These are phyloP conservation scores for Fusarium sp. DNA, from an alignment of 2,329 filamentous ascomycete species.

Conservation along the genomic window DNA sequence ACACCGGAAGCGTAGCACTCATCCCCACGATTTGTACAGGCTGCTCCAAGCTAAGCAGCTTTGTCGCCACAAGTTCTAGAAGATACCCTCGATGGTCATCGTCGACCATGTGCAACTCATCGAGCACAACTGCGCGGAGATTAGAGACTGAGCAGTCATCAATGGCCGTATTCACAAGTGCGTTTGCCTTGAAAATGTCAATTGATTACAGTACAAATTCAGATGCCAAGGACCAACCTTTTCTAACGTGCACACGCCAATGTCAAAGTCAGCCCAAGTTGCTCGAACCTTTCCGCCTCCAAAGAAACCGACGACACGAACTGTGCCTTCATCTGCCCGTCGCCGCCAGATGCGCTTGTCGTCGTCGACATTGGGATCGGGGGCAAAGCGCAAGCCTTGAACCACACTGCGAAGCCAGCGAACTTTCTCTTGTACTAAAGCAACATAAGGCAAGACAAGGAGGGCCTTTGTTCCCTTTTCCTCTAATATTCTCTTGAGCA, in stretches of 20 bases:
- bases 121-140: slow-evolving; percentile 77
- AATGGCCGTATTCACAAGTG: slow-evolving; percentile 80
- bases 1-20: slow-evolving; percentile 82
- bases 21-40: slow-evolving; percentile 81
- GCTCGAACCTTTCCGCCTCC: slow-evolving; percentile 78
- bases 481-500: slow-evolving; percentile 79
- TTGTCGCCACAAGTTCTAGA: slow-evolving; percentile 81
- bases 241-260: slow-evolving; percentile 85
- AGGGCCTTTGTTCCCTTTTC: slow-evolving; percentile 77
- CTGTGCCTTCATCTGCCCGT: slow-evolving; percentile 69
- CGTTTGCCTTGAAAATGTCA: slow-evolving; percentile 72
- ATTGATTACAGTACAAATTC: not conserved
- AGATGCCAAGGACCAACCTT: slow-evolving; percentile 62
- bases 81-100: slow-evolving; percentile 83
- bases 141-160: slow-evolving; percentile 77
- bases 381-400: slow-evolving; percentile 66
- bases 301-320: slow-evolving; percentile 81
- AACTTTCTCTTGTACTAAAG: slow-evolving; percentile 84
- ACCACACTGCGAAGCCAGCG: slow-evolving; percentile 80
- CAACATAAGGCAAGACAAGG: slow-evolving; percentile 82
- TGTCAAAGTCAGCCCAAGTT: slow-evolving; percentile 81
- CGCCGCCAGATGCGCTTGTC: slow-evolving; percentile 64
- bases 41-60: slow-evolving; percentile 77
- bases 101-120: slow-evolving; percentile 87
- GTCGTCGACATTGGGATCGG: slow-evolving; percentile 54